Evolutionary conservation across 306 rosid genomes (phyloP), one percentile per base, ranked within the genome.

Genomic region (Alnus rubra): DNA sequence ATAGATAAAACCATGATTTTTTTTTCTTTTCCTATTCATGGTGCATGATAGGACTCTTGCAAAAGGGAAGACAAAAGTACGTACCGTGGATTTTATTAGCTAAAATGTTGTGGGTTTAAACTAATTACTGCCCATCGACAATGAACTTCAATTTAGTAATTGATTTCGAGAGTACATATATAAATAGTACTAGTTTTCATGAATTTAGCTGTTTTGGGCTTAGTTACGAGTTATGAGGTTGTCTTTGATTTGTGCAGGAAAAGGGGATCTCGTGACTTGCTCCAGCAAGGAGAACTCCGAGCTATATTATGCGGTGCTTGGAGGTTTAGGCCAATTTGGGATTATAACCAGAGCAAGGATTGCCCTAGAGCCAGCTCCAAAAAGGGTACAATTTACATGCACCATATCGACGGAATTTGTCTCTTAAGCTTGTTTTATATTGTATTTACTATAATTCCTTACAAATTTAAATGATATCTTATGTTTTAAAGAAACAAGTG

Each of bases 281-380:
- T 93, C 98, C 1, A 45, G 84, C 1, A 59, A 62, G 19, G 81
- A 63, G 0, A 83, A 79, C 28, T 74, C 93, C 1, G 90, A 89
- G 18, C 87, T 96, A 62, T 96, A 91, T 82, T 70, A 90, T 54
- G 87, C 85, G 0, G 96, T 82, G 51, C 94, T 96, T 15, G 98
- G 99, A 76, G 99, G 99, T 54, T 81, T 96, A 74, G 99, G 99
- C 3, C 98, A 96, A 81, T 91, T 96, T 82, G 97, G 99, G 1
- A 71, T 96, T 2, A 93, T 96, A 76, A 89, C 94, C 42, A 84
- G 99, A 81, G 99, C 97, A 73, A 91, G 96, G 81, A 90, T 96
- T 67, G 87, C 96, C 74, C 85, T 91, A 14, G 84, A 79, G 1
- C 79, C 92, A 8, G 89, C 97, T 63, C 94, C 96, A 2, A 83